Percentiles rank a stretch among this genome's conserved stretches.
Evolutionary conservation across 345 rosid species (phyloP).

Genomic region (Alliaria petiolata): DNA sequence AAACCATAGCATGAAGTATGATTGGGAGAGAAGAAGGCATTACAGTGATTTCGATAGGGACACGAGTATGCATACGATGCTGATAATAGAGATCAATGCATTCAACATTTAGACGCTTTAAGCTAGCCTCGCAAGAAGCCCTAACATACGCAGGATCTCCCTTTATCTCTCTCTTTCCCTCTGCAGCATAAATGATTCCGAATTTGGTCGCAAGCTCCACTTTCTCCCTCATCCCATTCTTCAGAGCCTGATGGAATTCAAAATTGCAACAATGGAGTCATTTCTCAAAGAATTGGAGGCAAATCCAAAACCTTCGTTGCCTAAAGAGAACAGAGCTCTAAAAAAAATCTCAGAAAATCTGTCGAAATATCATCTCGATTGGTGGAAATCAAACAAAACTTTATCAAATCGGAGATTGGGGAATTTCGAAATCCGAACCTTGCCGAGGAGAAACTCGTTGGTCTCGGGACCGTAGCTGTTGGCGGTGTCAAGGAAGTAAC

Average conservation of each 20-base stretch:
- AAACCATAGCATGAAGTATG: background rate
- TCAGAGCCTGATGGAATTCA: constrained; percentile 36
- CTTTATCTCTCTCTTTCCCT: constrained; percentile 22
- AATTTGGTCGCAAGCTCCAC: constrained; percentile 61
- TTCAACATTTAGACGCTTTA: constrained; percentile 46
- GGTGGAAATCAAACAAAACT: background rate
- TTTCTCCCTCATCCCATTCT: constrained; percentile 47
- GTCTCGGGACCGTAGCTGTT: constrained; percentile 40
- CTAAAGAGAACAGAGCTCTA: too few species aligned
- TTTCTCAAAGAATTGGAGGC: background rate
- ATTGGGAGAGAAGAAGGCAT: background rate
- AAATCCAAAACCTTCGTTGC: background rate
- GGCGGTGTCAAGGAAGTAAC: constrained; percentile 41
- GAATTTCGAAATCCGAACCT: constrained; percentile 6
- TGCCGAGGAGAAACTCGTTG: constrained; percentile 36
- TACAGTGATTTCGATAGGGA: constrained; percentile 66
- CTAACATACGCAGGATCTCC: constrained; percentile 61
- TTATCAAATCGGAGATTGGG: background rate
- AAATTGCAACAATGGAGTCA: background rate
- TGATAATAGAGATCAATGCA: constrained; percentile 66
- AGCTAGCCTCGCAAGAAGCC: constrained; percentile 55
- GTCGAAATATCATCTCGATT: too few species aligned
- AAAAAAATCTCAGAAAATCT: too few species aligned
- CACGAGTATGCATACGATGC: constrained; percentile 48
- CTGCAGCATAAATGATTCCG: constrained; percentile 18